These are phyloP conservation scores for Kalanchoe fedtschenkoi DNA, from an alignment of 164 flowering plant genomes.

Conservation along the genomic window DNA sequence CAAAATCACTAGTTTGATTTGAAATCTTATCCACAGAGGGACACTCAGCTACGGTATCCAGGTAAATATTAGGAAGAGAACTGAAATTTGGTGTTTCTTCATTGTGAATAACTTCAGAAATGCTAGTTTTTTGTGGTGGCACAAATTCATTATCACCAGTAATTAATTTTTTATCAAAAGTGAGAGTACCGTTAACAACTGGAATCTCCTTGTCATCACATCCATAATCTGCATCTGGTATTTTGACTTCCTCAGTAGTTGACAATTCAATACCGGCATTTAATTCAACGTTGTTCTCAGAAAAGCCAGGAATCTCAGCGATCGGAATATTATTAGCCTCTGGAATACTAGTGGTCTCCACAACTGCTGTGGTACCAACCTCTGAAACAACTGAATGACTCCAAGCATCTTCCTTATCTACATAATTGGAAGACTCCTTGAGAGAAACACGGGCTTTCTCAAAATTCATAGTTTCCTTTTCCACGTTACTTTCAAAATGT, in stretches of 20 bases:
- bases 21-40: background rate
- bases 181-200: background rate
- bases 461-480: background rate
- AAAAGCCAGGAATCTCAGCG: background rate
- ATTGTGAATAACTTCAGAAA: background rate
- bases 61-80: background rate
- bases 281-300: background rate
- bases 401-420: background rate
- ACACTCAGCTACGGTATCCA: background rate
- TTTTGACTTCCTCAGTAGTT: background rate
- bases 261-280: background rate
- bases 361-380: background rate
- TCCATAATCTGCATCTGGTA: background rate
- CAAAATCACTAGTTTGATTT: background rate
- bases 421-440: background rate
- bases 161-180: background rate
- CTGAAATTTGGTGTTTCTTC: background rate
- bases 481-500: background rate
- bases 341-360: background rate
- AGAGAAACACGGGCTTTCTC: background rate
- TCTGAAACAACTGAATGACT: background rate
- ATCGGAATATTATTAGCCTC: background rate
- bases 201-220: conserved; percentile 1
- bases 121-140: background rate
- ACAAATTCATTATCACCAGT: background rate